phyloP scores from a whole-genome alignment of 371 early-diverging fungal genomes.

The Rhizopus sp. region DNA sequence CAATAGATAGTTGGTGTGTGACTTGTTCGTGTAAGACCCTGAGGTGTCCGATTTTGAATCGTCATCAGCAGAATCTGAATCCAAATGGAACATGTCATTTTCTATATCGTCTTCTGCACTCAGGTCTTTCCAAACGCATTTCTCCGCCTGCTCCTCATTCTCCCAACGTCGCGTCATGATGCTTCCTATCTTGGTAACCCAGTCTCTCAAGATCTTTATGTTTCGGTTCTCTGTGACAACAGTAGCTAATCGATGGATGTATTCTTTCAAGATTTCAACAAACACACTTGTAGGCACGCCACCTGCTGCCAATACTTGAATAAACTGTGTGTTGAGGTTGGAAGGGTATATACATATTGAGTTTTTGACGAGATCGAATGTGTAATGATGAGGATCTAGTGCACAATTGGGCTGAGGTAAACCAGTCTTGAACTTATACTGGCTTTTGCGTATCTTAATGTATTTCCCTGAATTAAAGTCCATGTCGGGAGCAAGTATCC shows the following conservation, averaged over 20 bases:
- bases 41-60: neutral
- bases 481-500: slow-evolving; percentile 41
- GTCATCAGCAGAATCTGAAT: slow-evolving; percentile 10
- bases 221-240: slow-evolving; percentile 36
- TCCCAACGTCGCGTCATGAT: slow-evolving; percentile 42
- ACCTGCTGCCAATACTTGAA: slow-evolving; percentile 43
- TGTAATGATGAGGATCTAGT: slow-evolving; percentile 40
- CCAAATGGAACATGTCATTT: slow-evolving; percentile 16
- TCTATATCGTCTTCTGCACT: slow-evolving; percentile 21
- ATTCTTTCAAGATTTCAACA: slow-evolving; percentile 39
- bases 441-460: slow-evolving; percentile 44
- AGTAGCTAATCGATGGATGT: slow-evolving; percentile 29
- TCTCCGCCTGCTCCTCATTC: slow-evolving; percentile 25
- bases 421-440: slow-evolving; percentile 49
- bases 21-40: neutral
- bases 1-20: neutral
- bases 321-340: slow-evolving; percentile 50
- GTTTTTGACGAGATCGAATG: slow-evolving; percentile 47
- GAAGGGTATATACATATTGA: slow-evolving; percentile 40
- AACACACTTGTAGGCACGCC: slow-evolving; percentile 43
- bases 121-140: slow-evolving; percentile 31
- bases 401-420: slow-evolving; percentile 25
- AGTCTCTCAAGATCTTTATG: slow-evolving; percentile 36
- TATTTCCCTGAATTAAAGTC: slow-evolving; percentile 36
- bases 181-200: slow-evolving; percentile 32